These are phyloP conservation scores for Suillus brevipes DNA, from an alignment of 768 basidiomycete genomes.

Conservation along the genomic window DNA sequence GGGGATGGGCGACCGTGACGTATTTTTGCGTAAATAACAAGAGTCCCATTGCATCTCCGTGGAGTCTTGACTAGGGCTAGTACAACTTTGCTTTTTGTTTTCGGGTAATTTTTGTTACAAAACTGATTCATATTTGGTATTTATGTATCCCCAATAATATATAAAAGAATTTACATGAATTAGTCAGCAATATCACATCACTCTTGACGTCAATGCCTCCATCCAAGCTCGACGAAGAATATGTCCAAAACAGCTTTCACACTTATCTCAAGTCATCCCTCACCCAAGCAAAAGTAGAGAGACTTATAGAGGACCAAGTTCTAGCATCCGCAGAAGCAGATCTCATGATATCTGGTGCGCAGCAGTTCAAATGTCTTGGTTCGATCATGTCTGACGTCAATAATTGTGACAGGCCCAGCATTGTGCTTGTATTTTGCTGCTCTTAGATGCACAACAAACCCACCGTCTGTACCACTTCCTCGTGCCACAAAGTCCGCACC, in stretches of 20 bases:
- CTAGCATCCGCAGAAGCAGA: constrained; percentile 79
- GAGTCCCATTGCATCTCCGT: constrained; percentile 1
- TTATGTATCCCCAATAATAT: neutral
- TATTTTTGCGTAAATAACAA: constrained; percentile 3
- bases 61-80: neutral
- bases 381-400: neutral
- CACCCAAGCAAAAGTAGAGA: constrained; percentile 74
- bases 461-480: constrained; percentile 81
- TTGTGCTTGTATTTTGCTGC: constrained; percentile 86
- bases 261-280: constrained; percentile 79
- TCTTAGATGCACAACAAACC: constrained; percentile 68
- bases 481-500: constrained; percentile 45
- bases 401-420: constrained; percentile 64
- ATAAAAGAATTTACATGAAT: neutral
- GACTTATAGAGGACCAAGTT: constrained; percentile 68
- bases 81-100: neutral
- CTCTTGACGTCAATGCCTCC: constrained; percentile 2
- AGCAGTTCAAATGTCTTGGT: neutral
- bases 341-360: constrained; percentile 80
- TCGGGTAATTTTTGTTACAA: neutral
- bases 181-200: neutral
- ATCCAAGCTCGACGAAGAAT: constrained; percentile 54
- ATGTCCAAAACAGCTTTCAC: constrained; percentile 79
- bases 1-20: neutral
- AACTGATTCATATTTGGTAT: neutral